Evolutionary conservation across 2,329 filamentous ascomycete genomes (phyloP), one percentile per base, ranked within the genome.

Genomic region (Huntiella abstrusa): DNA sequence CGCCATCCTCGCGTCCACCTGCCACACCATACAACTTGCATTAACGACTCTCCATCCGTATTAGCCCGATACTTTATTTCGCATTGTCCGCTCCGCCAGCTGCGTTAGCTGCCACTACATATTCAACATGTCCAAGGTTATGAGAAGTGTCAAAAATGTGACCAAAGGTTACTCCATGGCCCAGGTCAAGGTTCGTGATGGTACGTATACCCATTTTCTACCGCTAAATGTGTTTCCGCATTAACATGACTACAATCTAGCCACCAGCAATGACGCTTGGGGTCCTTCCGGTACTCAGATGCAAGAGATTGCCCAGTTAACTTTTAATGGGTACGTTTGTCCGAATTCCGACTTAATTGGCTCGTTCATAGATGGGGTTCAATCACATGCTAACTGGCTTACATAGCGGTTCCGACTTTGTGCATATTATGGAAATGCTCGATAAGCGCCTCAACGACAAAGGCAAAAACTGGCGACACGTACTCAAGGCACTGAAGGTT

Each of bases 361-460:
- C 22, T 33, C 35, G 7, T 28, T 28, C 22, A 7, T 28, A 10
- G 22, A 10, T 28, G 22, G 22, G 7, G 16, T 12, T 8, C 11
- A 5, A 8, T 44, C 32, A 33, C 16, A 38, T 47, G 10, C 28
- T 49, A 17, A 36, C 34, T 43, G 6, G 22, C 39, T 33, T 33
- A 37, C 36, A 37, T 53, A 93, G 88, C 59, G 87, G 86, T 33
- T 88, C 82, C 63, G 91, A 96, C 62, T 98, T 98, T 67, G 94
- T 94, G 67, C 88, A 98, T 61, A 95, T 98, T 57, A 94, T 98
- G 80, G 91, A 98, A 62, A 98, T 98, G 85, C 71, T 98, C 54
- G 91, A 98, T 65, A 96, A 96, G 69, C 81, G 91, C 54, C 68
- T 98, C 58, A 98, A 98, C 57, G 91, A 98, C 64, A 96, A 98